Conservation (phyloP, 1,284 basidiomycete species). For the Ceratobasidium sp. region DNA sequence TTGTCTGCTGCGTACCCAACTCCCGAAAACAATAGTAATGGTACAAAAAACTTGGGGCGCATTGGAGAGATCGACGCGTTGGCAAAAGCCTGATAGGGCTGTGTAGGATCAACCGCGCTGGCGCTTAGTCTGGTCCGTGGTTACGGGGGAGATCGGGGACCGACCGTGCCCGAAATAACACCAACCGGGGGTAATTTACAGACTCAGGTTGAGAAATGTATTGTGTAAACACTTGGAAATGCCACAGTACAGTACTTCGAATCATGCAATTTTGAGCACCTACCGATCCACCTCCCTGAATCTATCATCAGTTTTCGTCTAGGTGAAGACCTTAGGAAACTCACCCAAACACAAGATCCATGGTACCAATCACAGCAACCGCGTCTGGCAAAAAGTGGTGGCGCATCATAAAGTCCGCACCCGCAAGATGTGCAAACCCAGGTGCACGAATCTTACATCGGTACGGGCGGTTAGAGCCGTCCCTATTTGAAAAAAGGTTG, state of each 20-base stretch:
- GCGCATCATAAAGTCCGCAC: conserved; percentile 96
- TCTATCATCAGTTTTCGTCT: conserved; percentile 22
- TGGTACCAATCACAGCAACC: conserved; percentile 94
- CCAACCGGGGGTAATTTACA: background rate
- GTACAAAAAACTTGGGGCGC: conserved; percentile 2
- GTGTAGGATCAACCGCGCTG: conserved; percentile 3
- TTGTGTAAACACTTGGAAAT: conserved; percentile 4
- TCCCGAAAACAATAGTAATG: background rate
- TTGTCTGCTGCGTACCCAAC: conserved; percentile 21
- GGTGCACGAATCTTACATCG: conserved; percentile 95
- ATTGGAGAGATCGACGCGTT: conserved; percentile 36
- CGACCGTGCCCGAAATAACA: background rate
- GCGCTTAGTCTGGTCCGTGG: conserved; percentile 21
- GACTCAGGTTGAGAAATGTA: conserved; percentile 14
- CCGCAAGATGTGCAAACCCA: conserved; percentile 93
- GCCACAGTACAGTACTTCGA: background rate
- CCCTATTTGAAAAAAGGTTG: conserved; percentile 61
- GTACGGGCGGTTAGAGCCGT: conserved; percentile 93
- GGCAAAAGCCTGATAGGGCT: conserved; percentile 19
- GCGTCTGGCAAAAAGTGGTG: conserved; percentile 93
- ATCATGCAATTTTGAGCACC: background rate
- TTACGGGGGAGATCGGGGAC: background rate
- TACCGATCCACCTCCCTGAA: conserved; percentile 63
- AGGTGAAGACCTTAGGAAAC: conserved; percentile 56
- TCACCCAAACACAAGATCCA: conserved; percentile 89